A percentile compares a stretch with the other conserved stretches of the same genome.
phyloP scores from a whole-genome alignment of 208 protist genomes.

The Acanthamoeba healyi region DNA sequence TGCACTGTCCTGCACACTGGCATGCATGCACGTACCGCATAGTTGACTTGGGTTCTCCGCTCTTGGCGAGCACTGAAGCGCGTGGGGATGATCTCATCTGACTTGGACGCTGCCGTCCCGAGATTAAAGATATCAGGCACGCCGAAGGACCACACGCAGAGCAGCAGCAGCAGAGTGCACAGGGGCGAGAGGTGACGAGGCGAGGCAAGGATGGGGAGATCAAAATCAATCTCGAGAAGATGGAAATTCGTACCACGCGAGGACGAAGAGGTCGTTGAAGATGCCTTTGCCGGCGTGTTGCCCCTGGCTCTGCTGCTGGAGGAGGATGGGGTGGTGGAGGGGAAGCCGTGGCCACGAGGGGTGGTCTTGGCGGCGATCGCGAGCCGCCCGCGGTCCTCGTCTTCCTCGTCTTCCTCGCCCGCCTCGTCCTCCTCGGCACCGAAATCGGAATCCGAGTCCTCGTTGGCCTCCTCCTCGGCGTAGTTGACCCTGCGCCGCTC shows the following conservation, averaged over 20 bases:
- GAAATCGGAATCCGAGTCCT: constrained; percentile 60
- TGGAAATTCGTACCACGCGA: not conserved
- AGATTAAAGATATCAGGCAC: not conserved
- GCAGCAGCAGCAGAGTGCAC: not conserved
- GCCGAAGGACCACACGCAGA: too few species aligned
- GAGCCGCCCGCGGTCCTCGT: not conserved
- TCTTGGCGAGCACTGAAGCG: constrained; percentile 62
- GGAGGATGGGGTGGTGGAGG: too few species aligned
- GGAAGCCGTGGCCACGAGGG: not conserved
- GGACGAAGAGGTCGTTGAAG: not conserved
- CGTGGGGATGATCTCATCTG: constrained; percentile 7
- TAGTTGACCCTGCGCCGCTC: constrained; percentile 36
- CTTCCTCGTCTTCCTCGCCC: constrained; percentile 31
- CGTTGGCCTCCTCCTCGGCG: constrained; percentile 44
- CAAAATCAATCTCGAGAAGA: not conserved
- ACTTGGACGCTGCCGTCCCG: not conserved
- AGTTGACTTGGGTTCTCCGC: constrained; percentile 59
- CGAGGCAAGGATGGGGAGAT: not conserved
- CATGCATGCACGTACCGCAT: constrained; percentile 29
- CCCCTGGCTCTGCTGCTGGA: not conserved
- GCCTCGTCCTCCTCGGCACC: not conserved
- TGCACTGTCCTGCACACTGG: too few species aligned
- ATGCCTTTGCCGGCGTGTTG: not conserved
- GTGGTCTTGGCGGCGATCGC: not conserved
- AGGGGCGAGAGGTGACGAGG: too few species aligned